These are phyloP conservation scores for Nevesoporus exiguus DNA, from an alignment of 768 basidiomycete genomes.

Conservation along the genomic window DNA sequence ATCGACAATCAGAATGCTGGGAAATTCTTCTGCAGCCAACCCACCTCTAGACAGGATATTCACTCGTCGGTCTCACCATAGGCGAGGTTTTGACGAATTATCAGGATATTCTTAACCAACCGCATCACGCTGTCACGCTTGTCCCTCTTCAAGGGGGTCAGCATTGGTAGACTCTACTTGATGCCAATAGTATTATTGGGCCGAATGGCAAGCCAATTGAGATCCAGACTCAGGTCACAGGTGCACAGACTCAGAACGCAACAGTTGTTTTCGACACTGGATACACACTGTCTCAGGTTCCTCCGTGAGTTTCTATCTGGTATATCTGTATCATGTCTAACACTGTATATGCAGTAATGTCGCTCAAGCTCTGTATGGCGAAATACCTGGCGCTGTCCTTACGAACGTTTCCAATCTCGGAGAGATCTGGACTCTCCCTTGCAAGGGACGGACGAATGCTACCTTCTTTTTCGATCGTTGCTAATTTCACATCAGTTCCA, in stretches of 20 bases:
- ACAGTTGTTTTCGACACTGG: slow-evolving; percentile 69
- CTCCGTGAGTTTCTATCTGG: slow-evolving; percentile 35
- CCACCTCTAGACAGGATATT: slow-evolving; percentile 66
- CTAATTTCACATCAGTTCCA: slow-evolving; percentile 51
- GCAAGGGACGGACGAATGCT: slow-evolving; percentile 58
- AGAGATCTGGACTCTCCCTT: slow-evolving; percentile 59
- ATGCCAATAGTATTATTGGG: slow-evolving; percentile 57
- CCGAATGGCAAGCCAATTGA: slow-evolving; percentile 52
- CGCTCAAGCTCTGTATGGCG: slow-evolving; percentile 58
- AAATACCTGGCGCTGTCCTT: slow-evolving; percentile 51
- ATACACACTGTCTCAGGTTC: slow-evolving; percentile 62
- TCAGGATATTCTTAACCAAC: slow-evolving; percentile 45
- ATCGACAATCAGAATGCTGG: slow-evolving; percentile 41
- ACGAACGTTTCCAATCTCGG: slow-evolving; percentile 39
- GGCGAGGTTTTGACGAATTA: slow-evolving; percentile 54
- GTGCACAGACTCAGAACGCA: slow-evolving; percentile 42
- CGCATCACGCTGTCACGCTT: slow-evolving; percentile 46
- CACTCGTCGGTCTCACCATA: slow-evolving; percentile 56
- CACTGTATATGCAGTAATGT: slow-evolving; percentile 38
- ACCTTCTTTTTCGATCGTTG: slow-evolving; percentile 51
- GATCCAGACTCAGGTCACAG: slow-evolving; percentile 43
- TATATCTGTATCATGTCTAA: slow-evolving; percentile 10
- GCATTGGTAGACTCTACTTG: slow-evolving; percentile 65
- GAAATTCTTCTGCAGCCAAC: slow-evolving; percentile 40
- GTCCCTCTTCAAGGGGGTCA: slow-evolving; percentile 43